Conservation (phyloP, 2,329 filamentous ascomycete species). For the Microcyclospora pomicola region DNA sequence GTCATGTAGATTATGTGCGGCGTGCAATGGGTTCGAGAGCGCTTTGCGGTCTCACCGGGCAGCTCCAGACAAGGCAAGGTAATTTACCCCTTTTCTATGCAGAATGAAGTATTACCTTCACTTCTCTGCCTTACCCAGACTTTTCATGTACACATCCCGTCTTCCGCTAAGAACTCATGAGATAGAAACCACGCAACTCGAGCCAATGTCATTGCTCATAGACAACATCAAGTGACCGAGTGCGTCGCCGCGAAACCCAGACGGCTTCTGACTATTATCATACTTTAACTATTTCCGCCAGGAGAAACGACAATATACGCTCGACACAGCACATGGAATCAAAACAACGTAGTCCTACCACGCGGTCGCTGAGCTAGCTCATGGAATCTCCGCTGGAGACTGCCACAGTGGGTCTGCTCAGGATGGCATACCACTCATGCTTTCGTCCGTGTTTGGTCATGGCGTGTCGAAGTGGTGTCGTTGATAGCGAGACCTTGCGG, state of each 20-base stretch:
- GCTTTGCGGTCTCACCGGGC: no score
- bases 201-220: slow-evolving; percentile 3
- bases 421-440: slow-evolving; percentile 32
- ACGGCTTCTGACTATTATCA: slow-evolving; percentile 1
- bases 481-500: slow-evolving; percentile 6
- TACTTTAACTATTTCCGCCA: slow-evolving; percentile 6
- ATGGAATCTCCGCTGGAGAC: slow-evolving; percentile 38
- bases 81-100: no score
- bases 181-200: slow-evolving; percentile 5
- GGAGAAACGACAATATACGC: slow-evolving; percentile 4
- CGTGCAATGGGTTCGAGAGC: no score
- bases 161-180: not conserved
- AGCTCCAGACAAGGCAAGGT: no score
- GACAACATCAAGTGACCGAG: no score
- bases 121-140: no score
- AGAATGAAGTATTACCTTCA: no score
- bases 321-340: slow-evolving; percentile 33
- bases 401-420: slow-evolving; percentile 34
- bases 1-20: no score
- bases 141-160: not conserved
- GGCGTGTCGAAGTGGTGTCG: slow-evolving; percentile 4
- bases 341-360: slow-evolving; percentile 43
- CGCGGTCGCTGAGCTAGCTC: slow-evolving; percentile 35
- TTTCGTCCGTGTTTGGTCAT: slow-evolving; percentile 17
- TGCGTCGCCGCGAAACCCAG: not conserved